Percentiles rank a stretch among this genome's conserved stretches.
Conservation (phyloP, 345 rosid genomes). For the Brassica nigra region DNA sequence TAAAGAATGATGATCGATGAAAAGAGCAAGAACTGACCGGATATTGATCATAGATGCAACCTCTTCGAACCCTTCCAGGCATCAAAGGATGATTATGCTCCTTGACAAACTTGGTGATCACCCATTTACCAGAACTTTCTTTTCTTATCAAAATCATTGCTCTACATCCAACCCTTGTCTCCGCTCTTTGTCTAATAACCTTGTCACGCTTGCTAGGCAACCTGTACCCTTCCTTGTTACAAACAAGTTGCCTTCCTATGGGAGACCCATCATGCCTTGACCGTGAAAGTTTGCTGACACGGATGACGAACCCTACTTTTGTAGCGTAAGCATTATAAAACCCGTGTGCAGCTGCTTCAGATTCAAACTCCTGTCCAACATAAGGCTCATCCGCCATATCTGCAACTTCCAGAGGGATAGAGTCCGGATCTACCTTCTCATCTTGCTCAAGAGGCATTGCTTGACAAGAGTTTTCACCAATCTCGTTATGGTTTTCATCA, state of each 20-base stretch:
- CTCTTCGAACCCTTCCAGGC: slow-evolving; percentile 89
- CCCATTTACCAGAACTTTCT: slow-evolving; percentile 93
- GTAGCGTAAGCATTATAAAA: slow-evolving; percentile 91
- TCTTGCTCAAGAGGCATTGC: slow-evolving; percentile 46
- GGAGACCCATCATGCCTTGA: slow-evolving; percentile 96
- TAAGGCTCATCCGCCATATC: slow-evolving; percentile 64
- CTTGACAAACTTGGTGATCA: slow-evolving; percentile 80
- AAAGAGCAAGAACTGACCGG: slow-evolving; percentile 68
- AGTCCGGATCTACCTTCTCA: slow-evolving; percentile 56
- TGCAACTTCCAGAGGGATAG: slow-evolving; percentile 44
- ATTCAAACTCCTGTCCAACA: slow-evolving; percentile 88
- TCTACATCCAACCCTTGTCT: slow-evolving; percentile 97
- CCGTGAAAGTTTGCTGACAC: slow-evolving; percentile 95
- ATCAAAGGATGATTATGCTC: slow-evolving; percentile 87
- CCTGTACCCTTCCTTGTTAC: slow-evolving; percentile 95
- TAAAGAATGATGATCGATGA: not conserved
- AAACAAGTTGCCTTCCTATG: slow-evolving; percentile 93
- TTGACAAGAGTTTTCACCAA: slow-evolving; percentile 50
- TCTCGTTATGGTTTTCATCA: slow-evolving; percentile 42
- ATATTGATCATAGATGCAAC: slow-evolving; percentile 91
- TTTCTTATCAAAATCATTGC: slow-evolving; percentile 98
- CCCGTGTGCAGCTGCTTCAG: slow-evolving; percentile 93
- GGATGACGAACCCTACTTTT: slow-evolving; percentile 79
- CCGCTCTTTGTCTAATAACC: slow-evolving; percentile 92
- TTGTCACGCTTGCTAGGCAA: slow-evolving; percentile 92